phyloP scores from a whole-genome alignment of 805 yeast genomes.

The Metschnikowia peoriensis region DNA sequence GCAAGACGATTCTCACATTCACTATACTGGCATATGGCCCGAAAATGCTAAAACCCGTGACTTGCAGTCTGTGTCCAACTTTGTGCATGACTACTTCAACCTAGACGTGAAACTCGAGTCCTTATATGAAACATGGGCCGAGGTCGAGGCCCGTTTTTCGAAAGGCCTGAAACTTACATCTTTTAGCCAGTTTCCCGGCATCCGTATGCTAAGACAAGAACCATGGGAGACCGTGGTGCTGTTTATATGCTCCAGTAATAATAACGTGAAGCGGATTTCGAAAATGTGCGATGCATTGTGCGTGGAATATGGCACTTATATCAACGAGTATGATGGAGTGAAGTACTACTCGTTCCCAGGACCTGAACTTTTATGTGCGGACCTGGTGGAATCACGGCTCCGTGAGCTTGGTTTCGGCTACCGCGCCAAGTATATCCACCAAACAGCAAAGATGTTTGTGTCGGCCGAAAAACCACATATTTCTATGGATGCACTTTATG shows the following conservation, averaged over 20 bases:
- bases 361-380: constrained; percentile 47
- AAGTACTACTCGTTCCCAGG: constrained; percentile 73
- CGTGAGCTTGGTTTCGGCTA: constrained; percentile 76
- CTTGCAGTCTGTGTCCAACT: constrained; percentile 34
- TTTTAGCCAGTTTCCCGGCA: constrained; percentile 54
- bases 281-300: constrained; percentile 87
- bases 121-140: constrained; percentile 62
- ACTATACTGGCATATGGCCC: constrained; percentile 44
- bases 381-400: constrained; percentile 38
- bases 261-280: constrained; percentile 89
- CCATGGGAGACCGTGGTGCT: constrained; percentile 95
- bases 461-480: constrained; percentile 38
- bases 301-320: constrained; percentile 58
- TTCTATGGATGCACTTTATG: constrained; percentile 34
- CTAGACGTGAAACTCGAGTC: constrained; percentile 51
- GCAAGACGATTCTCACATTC: constrained; percentile 53
- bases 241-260: constrained; percentile 94
- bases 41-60: constrained; percentile 3
- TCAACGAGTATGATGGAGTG: constrained; percentile 53
- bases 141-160: constrained; percentile 49
- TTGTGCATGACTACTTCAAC: constrained; percentile 69
- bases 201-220: constrained; percentile 85
- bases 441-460: constrained; percentile 62
- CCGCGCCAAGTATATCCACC: constrained; percentile 81
- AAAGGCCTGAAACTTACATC: constrained; percentile 29